Percentiles rank a stretch among this genome's conserved stretches.
These are phyloP conservation scores for Hypoxylon sp. DNA, from an alignment of 2,329 filamentous ascomycete species.

Conservation along the genomic window DNA sequence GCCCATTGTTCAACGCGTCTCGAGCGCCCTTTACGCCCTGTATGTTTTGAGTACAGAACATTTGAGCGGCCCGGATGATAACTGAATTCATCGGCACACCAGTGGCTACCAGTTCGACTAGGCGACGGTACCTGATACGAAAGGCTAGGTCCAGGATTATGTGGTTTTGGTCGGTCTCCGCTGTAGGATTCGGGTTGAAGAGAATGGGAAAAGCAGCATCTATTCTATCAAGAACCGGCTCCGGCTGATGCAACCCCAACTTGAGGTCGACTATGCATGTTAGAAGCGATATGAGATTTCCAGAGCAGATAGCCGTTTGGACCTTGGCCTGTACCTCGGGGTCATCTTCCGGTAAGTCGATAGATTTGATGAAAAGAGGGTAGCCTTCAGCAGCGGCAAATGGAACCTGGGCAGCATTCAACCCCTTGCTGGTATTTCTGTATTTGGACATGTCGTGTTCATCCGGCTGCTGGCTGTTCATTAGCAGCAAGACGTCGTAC, in stretches of 20 bases:
- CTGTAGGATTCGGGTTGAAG: slow-evolving; percentile 21
- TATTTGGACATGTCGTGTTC: slow-evolving; percentile 33
- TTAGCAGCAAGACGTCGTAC: slow-evolving; percentile 33
- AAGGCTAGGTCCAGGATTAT: slow-evolving; percentile 40
- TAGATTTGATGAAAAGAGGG: slow-evolving; percentile 37
- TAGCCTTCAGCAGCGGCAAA: slow-evolving; percentile 34
- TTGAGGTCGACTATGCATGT: slow-evolving; percentile 36
- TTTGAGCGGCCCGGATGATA: slow-evolving; percentile 36
- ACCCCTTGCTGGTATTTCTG: slow-evolving; percentile 27
- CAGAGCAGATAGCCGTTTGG: slow-evolving; percentile 35
- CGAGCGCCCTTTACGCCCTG: slow-evolving; percentile 15
- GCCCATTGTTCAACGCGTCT: slow-evolving; percentile 35
- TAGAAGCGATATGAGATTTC: slow-evolving; percentile 46
- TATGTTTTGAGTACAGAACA: slow-evolving; percentile 44
- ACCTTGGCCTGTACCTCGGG: slow-evolving; percentile 25
- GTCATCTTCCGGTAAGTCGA: slow-evolving; percentile 31
- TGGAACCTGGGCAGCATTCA: slow-evolving; percentile 37
- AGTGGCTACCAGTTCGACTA: slow-evolving; percentile 38
- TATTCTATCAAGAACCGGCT: slow-evolving; percentile 42
- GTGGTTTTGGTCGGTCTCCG: slow-evolving; percentile 11
- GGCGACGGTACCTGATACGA: slow-evolving; percentile 41
- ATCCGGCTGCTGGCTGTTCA: slow-evolving; percentile 29
- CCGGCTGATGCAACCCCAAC: slow-evolving; percentile 14
- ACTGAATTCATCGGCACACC: slow-evolving; percentile 27
- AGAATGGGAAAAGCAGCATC: slow-evolving; percentile 42